Evolutionary conservation across 805 yeast genomes (phyloP).

Genomic region (Myxozyma neotropica): DNA sequence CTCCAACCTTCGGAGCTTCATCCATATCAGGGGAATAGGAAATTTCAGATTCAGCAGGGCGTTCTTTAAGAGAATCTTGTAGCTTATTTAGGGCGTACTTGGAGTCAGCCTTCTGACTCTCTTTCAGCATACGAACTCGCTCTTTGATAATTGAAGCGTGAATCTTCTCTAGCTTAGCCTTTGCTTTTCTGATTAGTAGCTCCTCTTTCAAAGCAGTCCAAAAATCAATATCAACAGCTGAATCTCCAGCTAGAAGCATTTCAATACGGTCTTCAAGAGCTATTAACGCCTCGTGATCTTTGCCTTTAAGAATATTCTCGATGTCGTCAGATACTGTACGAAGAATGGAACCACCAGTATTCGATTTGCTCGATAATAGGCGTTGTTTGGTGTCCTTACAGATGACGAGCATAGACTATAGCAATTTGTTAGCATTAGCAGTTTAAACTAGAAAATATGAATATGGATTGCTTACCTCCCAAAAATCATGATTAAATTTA

Average conservation of each 20-base stretch:
- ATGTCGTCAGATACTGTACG: conserved; percentile 36
- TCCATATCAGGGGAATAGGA: conserved; percentile 25
- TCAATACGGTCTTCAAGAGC: conserved; percentile 35
- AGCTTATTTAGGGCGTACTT: conserved; percentile 6
- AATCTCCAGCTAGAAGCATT: conserved; percentile 29
- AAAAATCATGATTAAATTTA: conserved; percentile 30
- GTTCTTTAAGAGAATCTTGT: conserved; percentile 1
- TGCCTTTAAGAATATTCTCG: conserved; percentile 37
- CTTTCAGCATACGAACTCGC: conserved; percentile 17
- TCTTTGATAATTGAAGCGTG: conserved; percentile 21
- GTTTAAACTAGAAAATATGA: not conserved
- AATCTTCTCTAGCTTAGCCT: conserved; percentile 21
- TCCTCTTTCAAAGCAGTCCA: conserved; percentile 39
- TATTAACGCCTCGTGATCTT: conserved; percentile 36
- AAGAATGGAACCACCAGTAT: not conserved
- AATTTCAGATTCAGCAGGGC: not conserved
- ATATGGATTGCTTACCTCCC: conserved; percentile 32
- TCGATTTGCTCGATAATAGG: not conserved
- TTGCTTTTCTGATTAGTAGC: conserved; percentile 34
- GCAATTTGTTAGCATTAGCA: not conserved
- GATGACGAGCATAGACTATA: conserved; percentile 11
- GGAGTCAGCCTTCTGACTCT: conserved; percentile 11
- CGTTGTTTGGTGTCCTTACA: conserved; percentile 21
- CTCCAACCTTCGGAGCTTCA: not conserved
- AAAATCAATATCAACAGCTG: conserved; percentile 38